These are phyloP conservation scores for Leptographium flavum DNA, from an alignment of 2,329 filamentous ascomycete species.

Conservation along the genomic window DNA sequence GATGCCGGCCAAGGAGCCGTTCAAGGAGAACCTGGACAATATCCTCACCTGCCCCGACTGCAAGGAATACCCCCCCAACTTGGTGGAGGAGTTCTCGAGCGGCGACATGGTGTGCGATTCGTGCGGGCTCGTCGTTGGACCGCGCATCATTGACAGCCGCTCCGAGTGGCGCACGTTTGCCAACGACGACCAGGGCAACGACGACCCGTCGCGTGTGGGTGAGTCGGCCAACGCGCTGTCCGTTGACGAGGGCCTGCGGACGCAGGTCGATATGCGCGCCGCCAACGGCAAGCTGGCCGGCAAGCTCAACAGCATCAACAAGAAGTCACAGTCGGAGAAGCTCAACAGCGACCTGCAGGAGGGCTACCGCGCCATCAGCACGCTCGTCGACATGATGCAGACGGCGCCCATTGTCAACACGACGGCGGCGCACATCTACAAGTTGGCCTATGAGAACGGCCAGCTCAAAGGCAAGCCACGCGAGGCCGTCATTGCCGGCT, in stretches of 20 bases:
- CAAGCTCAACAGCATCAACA: slow-evolving; percentile 16
- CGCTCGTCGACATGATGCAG: slow-evolving; percentile 72
- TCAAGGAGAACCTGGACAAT: slow-evolving; percentile 71
- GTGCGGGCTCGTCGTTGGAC: slow-evolving; percentile 81
- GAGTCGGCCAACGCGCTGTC: slow-evolving; percentile 74
- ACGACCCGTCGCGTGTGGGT: slow-evolving; percentile 95
- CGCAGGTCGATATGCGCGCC: slow-evolving; percentile 14
- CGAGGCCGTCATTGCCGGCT: slow-evolving; percentile 86
- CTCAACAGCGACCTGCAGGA: slow-evolving; percentile 44
- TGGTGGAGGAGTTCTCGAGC: slow-evolving; percentile 83
- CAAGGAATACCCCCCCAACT: slow-evolving; percentile 77
- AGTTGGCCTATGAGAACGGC: slow-evolving; percentile 83
- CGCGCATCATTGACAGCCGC: slow-evolving; percentile 85
- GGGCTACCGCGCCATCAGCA: slow-evolving; percentile 70
- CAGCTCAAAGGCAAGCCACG: slow-evolving; percentile 91
- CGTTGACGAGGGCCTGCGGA: slow-evolving; percentile 13
- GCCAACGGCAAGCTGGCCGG: slow-evolving; percentile 13
- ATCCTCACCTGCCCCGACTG: slow-evolving; percentile 82
- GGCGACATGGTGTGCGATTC: slow-evolving; percentile 87
- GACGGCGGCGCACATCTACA: slow-evolving; percentile 88
- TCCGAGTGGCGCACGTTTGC: slow-evolving; percentile 99
- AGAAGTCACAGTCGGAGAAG: slow-evolving; percentile 15
- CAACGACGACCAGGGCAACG: slow-evolving; percentile 92
- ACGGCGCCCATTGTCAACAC: slow-evolving; percentile 72
- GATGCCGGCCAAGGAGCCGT: slow-evolving; percentile 25